Conservation (phyloP, 2,329 filamentous ascomycete species). For the Akanthomyces muscarius region DNA sequence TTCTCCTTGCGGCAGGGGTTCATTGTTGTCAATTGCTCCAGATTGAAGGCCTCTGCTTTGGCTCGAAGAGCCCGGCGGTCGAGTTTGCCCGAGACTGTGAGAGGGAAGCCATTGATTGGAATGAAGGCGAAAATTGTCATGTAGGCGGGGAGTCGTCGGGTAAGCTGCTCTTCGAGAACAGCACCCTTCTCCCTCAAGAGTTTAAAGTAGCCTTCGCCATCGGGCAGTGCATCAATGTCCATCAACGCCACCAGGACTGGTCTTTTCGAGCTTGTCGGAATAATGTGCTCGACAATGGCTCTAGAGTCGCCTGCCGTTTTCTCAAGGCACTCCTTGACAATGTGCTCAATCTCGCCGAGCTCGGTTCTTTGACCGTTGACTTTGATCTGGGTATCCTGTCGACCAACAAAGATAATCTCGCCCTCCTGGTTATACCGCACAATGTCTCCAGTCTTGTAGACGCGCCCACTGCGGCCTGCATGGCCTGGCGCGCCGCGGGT, state of each 20-base stretch:
- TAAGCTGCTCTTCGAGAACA: conserved; percentile 9
- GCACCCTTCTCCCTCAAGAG: conserved; percentile 25
- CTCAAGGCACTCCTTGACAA: conserved; percentile 39
- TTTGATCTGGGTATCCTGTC: conserved; percentile 61
- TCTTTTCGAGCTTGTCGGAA: conserved; percentile 35
- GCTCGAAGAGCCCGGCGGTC: conserved; percentile 41
- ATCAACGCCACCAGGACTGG: conserved; percentile 41
- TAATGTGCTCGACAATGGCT: conserved; percentile 47
- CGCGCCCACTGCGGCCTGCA: conserved; percentile 21
- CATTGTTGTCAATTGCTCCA: conserved; percentile 33
- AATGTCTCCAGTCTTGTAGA: conserved; percentile 47
- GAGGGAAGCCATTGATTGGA: conserved; percentile 37
- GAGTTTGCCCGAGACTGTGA: conserved; percentile 41
- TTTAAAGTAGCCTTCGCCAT: conserved; percentile 17
- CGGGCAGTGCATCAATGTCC: background rate
- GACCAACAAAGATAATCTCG: conserved; percentile 46
- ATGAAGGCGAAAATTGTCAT: conserved; percentile 42
- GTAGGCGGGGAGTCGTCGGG: conserved; percentile 22
- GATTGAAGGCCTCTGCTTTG: conserved; percentile 33
- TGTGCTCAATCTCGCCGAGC: conserved; percentile 44
- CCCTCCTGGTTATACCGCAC: conserved; percentile 33
- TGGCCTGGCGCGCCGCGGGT: conserved; percentile 2
- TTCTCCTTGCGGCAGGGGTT: conserved; percentile 20
- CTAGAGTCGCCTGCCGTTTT: conserved; percentile 28
- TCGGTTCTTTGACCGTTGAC: conserved; percentile 57